Evolutionary conservation across 2,329 filamentous ascomycete genomes (phyloP), one percentile per base, ranked within the genome.

Genomic region (Thielaviopsis punctulata): DNA sequence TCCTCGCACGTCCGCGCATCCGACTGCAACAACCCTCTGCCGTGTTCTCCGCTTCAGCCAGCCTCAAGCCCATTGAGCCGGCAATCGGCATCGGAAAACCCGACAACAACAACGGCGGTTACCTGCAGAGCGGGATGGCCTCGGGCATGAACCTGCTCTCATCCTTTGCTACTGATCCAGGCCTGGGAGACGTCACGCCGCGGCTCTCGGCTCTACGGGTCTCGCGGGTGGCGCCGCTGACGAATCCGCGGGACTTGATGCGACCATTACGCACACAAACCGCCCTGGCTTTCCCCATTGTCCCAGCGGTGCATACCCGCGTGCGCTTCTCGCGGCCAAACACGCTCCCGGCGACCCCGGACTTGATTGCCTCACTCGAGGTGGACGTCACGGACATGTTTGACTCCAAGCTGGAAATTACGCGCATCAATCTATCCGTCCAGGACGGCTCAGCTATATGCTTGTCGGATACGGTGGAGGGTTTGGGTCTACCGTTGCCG

Each of bases 111-210:
- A 58, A 59, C 39, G 52, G 45, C 36, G 64, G 66, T 9, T 87
- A 86, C 60, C 71, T 90, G 27, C 75, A 77, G 33, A 86, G 81
- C 60, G 77, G 79, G 53, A 66, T 80, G 23, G 80, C 85, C 0
- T 75, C 80, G 6, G 80, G 83, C 1, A 70, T 86, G 56, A 92
- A 90, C 62, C 69, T 90, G n/a, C 75, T 92, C 13, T 81, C 85
- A 61, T 75, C 85, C 2, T 84, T 90, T 56, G 72, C 74, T 50
- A 71, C 70, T 56, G 84, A 88, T 60, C 76, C 79, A 21, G 73
- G 73, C 23, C 68, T 87, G 18, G 69, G 68, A 15, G 77, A 80
- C 33, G 67, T 78, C 23, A 72, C 73, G 58, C 82, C 85, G 46
- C 76, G 77, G 25, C 70, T 92, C 2, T 87, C 84, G 9, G 83